These are phyloP conservation scores for Ascocoryne sarcoides DNA, from an alignment of 2,329 filamentous ascomycete species.

Conservation along the genomic window DNA sequence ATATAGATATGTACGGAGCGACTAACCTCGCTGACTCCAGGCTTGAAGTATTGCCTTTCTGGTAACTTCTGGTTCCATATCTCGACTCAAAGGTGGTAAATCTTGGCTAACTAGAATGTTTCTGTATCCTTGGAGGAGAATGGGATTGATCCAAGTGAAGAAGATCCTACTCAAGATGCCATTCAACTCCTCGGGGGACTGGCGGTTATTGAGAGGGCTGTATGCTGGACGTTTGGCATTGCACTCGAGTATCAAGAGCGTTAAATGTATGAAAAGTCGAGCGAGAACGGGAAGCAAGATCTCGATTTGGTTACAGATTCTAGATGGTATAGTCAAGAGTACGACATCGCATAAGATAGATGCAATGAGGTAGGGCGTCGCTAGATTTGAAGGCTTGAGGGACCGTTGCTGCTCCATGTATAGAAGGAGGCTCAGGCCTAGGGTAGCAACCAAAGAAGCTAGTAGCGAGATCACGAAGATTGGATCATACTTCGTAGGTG, in stretches of 20 bases:
- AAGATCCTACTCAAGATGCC: constrained; percentile 12
- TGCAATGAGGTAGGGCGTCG: constrained; percentile 12
- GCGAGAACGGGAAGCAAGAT: constrained; percentile 1
- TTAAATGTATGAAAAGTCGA: constrained; percentile 5
- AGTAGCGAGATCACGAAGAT: too few species aligned
- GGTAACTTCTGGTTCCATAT: constrained; percentile 10
- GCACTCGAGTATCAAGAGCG: constrained; percentile 11
- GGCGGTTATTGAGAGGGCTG: background rate
- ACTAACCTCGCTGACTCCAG: constrained; percentile 16
- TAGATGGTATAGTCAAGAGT: constrained; percentile 5
- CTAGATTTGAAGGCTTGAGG: constrained; percentile 10
- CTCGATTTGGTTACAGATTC: background rate
- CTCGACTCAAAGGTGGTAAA: constrained; percentile 12
- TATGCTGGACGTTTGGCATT: constrained; percentile 4
- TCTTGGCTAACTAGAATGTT: constrained; percentile 14
- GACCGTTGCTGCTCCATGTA: constrained; percentile 10
- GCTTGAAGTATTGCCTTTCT: constrained; percentile 11
- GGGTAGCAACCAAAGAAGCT: constrained; percentile 10
- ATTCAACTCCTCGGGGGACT: constrained; percentile 13
- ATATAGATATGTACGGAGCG: background rate
- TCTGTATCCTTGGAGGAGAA: constrained; percentile 14
- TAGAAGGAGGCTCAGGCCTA: constrained; percentile 13
- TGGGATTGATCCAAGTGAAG: constrained; percentile 20
- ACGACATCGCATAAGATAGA: constrained; percentile 11
- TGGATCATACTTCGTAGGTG: too few species aligned